Conservation (phyloP, 1,284 basidiomycete species). For the Austroboletus olivaceoglutinosus region DNA sequence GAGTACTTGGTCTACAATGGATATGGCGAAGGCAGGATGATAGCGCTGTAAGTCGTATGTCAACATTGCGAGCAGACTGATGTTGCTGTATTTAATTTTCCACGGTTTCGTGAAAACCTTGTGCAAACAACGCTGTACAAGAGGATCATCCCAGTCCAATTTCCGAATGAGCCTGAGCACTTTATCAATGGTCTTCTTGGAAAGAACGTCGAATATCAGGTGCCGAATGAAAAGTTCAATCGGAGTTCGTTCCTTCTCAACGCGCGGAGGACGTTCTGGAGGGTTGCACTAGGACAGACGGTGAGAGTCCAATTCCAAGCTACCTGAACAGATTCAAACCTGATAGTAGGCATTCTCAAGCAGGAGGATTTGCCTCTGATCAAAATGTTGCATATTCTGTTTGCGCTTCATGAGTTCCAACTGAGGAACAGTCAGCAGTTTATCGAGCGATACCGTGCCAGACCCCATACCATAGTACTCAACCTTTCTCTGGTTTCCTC, state of each 20-base stretch:
- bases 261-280: slow-evolving; percentile 84
- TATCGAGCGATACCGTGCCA: not conserved
- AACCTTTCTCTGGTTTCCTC: slow-evolving; percentile 88
- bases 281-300: slow-evolving; percentile 81
- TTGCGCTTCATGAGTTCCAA: slow-evolving; percentile 94
- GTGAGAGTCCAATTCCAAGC: slow-evolving; percentile 5
- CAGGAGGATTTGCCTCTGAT: slow-evolving; percentile 84
- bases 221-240: slow-evolving; percentile 94
- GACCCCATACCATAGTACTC: slow-evolving; percentile 62
- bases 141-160: slow-evolving; percentile 88
- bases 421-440: slow-evolving; percentile 39
- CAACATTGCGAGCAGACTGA: slow-evolving; percentile 90
- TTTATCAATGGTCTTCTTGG: slow-evolving; percentile 90
- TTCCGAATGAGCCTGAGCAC: slow-evolving; percentile 90
- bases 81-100: slow-evolving; percentile 92
- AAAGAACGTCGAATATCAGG: slow-evolving; percentile 86
- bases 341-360: slow-evolving; percentile 99
- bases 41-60: slow-evolving; percentile 93
- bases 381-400: slow-evolving; percentile 88
- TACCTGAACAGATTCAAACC: slow-evolving; percentile 41
- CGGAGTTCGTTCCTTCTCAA: slow-evolving; percentile 82
- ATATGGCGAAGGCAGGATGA: slow-evolving; percentile 84
- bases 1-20: slow-evolving; percentile 90
- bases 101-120: slow-evolving; percentile 94
- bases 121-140: slow-evolving; percentile 54